Evolutionary conservation across 768 basidiomycete genomes (phyloP).

Genomic region (Tylopilus felleus): DNA sequence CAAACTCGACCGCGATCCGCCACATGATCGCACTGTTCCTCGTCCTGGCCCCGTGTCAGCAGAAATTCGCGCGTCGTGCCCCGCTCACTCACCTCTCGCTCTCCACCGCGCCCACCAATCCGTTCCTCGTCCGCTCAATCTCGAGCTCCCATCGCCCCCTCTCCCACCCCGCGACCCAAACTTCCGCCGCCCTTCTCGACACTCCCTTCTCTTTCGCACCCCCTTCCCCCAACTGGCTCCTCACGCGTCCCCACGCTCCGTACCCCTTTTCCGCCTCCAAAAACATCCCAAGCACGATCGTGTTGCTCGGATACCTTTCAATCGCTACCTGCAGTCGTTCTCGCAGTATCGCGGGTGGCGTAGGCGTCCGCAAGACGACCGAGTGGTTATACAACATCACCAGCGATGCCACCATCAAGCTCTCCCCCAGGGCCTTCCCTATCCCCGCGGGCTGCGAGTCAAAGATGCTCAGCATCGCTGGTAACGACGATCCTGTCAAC

Average conservation of each 20-base stretch:
- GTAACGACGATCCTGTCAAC: conserved; percentile 42
- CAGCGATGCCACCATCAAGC: conserved; percentile 52
- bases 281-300: conserved; percentile 67
- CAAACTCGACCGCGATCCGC: conserved; percentile 74
- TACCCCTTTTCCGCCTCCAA: conserved; percentile 75
- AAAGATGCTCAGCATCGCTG: conserved; percentile 39
- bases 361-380: conserved; percentile 50
- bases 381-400: conserved; percentile 61
- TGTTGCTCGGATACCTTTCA: conserved; percentile 63
- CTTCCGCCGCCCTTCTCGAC: conserved; percentile 57
- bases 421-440: conserved; percentile 38
- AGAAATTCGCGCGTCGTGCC: neutral
- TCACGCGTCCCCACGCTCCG: conserved; percentile 73
- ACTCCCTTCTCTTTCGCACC: conserved; percentile 50
- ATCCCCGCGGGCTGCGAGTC: conserved; percentile 26
- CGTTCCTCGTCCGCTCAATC: conserved; percentile 64
- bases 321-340: conserved; percentile 55
- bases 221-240: conserved; percentile 50
- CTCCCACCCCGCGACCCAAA: conserved; percentile 83
- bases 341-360: conserved; percentile 56
- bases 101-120: conserved; percentile 59
- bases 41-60: conserved; percentile 45
- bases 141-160: conserved; percentile 67
- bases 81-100: conserved; percentile 54
- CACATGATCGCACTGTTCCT: conserved; percentile 64